phyloP scores from a whole-genome alignment of 1,284 basidiomycete genomes.

The Gomphus sp. region DNA sequence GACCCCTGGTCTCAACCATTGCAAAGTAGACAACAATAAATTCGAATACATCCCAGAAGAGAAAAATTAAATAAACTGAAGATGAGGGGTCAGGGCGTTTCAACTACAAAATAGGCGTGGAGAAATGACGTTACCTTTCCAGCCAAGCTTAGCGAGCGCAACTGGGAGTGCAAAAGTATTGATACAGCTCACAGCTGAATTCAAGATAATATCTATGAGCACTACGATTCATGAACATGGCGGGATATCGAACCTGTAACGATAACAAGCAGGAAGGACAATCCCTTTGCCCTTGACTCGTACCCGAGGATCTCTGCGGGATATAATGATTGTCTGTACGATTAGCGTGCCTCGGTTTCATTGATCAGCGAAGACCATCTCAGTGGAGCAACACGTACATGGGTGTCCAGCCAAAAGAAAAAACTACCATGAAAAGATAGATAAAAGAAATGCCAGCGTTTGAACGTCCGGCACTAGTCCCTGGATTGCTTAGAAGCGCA shows the following conservation, averaged over 20 bases:
- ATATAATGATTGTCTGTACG: constrained; percentile 40
- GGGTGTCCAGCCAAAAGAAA: constrained; percentile 46
- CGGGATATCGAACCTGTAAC: constrained; percentile 9
- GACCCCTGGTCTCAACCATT: constrained; percentile 37
- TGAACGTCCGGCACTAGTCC: constrained; percentile 21
- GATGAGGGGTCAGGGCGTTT: constrained; percentile 4
- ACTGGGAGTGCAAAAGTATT: constrained; percentile 42
- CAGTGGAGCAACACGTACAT: constrained; percentile 27
- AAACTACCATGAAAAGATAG: constrained; percentile 41
- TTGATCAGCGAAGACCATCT: background rate
- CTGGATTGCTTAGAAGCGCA: constrained; percentile 30
- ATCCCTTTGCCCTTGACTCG: constrained; percentile 42
- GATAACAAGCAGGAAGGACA: constrained; percentile 11
- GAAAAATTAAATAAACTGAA: constrained; percentile 43
- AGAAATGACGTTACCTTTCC: constrained; percentile 29
- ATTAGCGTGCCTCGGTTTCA: constrained; percentile 12
- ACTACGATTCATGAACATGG: constrained; percentile 19
- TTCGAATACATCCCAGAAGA: constrained; percentile 46
- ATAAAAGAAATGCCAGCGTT: constrained; percentile 39
- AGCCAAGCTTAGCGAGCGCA: constrained; percentile 32
- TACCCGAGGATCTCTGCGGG: constrained; percentile 44
- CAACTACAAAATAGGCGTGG: background rate
- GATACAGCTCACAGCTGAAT: constrained; percentile 32
- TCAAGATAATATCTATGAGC: constrained; percentile 26
- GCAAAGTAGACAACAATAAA: constrained; percentile 46